Conservation (phyloP, 352 stramenopile species). For the Phytophthora melonis region DNA sequence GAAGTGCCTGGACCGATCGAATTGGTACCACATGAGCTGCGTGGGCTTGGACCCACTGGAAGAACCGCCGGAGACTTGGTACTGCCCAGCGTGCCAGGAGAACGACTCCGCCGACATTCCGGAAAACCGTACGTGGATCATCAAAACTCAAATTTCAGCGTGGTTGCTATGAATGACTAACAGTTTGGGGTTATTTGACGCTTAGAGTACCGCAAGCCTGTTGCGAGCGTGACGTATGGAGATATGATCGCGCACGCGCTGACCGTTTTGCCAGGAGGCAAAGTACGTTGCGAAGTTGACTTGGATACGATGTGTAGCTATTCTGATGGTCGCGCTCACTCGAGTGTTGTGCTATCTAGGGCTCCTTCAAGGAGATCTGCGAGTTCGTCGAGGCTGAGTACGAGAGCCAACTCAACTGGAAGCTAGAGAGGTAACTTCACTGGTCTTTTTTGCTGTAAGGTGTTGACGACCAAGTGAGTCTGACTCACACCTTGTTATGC, state of each 20-base stretch:
- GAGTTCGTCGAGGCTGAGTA: conserved; percentile 90
- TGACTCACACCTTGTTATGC: conserved; percentile 17
- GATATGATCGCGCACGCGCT: conserved; percentile 92
- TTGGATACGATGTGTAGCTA: conserved; percentile 20
- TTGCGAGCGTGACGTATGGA: conserved; percentile 84
- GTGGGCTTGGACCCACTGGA: conserved; percentile 61
- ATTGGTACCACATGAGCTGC: conserved; percentile 88
- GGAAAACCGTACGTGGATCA: conserved; percentile 68
- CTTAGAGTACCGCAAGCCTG: conserved; percentile 82
- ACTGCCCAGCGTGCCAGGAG: conserved; percentile 69
- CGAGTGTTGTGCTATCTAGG: conserved; percentile 36
- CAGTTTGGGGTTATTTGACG: neutral
- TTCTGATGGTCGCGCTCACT: conserved; percentile 21
- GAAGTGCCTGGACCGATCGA: conserved; percentile 77
- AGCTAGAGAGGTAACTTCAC: conserved; percentile 77
- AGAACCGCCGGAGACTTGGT: conserved; percentile 79
- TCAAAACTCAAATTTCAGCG: too few relatives aligned
- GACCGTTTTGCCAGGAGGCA: conserved; percentile 62
- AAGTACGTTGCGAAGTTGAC: conserved; percentile 51
- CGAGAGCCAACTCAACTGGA: conserved; percentile 91
- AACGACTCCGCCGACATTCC: conserved; percentile 62
- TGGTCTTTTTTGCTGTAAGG: neutral
- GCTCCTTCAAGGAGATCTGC: conserved; percentile 91
- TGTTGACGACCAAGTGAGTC: conserved; percentile 6
- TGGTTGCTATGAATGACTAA: conserved; percentile 1